A percentile compares a stretch with the other conserved stretches of the same genome.
Conservation (phyloP, 225 moss, liverwort and hornwort species). For the Straminergon stramineum region DNA sequence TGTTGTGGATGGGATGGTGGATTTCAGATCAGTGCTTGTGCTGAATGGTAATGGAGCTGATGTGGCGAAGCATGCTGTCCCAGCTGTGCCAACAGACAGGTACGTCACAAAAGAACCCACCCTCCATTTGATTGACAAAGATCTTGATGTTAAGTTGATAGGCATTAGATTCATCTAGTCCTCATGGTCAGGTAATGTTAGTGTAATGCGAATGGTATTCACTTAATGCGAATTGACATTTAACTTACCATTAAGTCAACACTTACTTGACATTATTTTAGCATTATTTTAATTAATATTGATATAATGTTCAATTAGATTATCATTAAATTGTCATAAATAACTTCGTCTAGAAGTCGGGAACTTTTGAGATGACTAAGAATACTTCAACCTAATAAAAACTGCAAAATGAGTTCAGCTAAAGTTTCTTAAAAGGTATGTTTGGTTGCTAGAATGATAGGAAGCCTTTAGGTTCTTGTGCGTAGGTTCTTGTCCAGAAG, state of each 20-base stretch:
- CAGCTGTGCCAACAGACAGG: slow-evolving; percentile 60
- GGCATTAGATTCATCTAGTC: neutral
- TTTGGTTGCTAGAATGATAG: neutral
- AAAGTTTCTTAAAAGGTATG: neutral
- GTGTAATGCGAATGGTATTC: neutral
- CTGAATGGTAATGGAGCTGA: slow-evolving; percentile 76
- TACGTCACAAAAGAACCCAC: neutral
- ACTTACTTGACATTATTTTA: neutral
- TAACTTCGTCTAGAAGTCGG: neutral
- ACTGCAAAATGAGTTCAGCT: neutral
- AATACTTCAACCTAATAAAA: neutral
- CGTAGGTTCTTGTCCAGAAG: neutral
- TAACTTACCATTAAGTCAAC: neutral
- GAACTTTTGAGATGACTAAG: neutral
- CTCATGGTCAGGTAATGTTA: neutral
- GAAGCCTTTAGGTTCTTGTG: neutral
- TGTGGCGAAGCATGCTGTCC: slow-evolving; percentile 78
- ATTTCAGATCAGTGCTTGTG: slow-evolving; percentile 64
- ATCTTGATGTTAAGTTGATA: neutral
- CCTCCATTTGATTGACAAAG: neutral
- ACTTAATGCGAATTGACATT: neutral
- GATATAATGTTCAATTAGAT: neutral
- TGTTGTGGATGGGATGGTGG: neutral
- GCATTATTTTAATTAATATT: neutral
- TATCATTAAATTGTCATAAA: neutral